These are phyloP conservation scores for Pichia sp. DNA, from an alignment of 1,139 yeast species.

Conservation along the genomic window DNA sequence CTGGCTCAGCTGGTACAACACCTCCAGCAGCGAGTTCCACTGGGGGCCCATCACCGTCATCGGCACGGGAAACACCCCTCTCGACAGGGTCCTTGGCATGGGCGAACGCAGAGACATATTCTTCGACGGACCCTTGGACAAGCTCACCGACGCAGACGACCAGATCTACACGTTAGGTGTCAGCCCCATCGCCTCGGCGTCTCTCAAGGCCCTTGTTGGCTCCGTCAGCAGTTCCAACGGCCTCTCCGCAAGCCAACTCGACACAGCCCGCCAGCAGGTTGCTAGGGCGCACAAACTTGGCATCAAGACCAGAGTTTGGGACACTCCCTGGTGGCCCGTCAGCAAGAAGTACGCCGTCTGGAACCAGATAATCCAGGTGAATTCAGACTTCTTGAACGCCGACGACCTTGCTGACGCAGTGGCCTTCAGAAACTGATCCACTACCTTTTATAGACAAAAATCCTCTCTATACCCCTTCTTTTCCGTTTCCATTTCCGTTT, in stretches of 20 bases:
- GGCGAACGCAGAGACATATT: slow-evolving; percentile 32
- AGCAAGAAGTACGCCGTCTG: slow-evolving; percentile 36
- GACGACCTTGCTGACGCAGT: slow-evolving; percentile 35
- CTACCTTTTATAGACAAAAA: too few relatives aligned
- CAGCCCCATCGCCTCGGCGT: slow-evolving; percentile 28
- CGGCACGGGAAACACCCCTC: slow-evolving; percentile 41
- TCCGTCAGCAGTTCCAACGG: slow-evolving; percentile 21
- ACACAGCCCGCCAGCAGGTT: slow-evolving; percentile 17
- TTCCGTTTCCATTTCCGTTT: not conserved
- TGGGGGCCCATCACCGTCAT: slow-evolving; percentile 44
- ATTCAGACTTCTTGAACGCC: slow-evolving; percentile 41
- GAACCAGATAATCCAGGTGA: slow-evolving; percentile 37
- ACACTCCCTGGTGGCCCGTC: slow-evolving; percentile 46
- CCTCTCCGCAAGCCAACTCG: slow-evolving; percentile 17
- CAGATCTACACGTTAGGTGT: slow-evolving; percentile 17
- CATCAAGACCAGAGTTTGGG: slow-evolving; percentile 47
- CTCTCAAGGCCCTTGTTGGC: slow-evolving; percentile 14
- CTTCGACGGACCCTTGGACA: slow-evolving; percentile 34
- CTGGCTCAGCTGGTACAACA: slow-evolving; percentile 37
- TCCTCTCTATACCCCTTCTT: too few relatives aligned
- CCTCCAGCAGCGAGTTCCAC: slow-evolving; percentile 25
- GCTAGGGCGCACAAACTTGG: slow-evolving; percentile 36
- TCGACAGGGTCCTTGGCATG: slow-evolving; percentile 25
- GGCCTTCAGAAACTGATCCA: not conserved
- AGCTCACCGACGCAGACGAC: slow-evolving; percentile 16